Base-by-base conservation (phyloP, 768 basidiomycete genomes). In the Neoboletus brunneissimus region DNA sequence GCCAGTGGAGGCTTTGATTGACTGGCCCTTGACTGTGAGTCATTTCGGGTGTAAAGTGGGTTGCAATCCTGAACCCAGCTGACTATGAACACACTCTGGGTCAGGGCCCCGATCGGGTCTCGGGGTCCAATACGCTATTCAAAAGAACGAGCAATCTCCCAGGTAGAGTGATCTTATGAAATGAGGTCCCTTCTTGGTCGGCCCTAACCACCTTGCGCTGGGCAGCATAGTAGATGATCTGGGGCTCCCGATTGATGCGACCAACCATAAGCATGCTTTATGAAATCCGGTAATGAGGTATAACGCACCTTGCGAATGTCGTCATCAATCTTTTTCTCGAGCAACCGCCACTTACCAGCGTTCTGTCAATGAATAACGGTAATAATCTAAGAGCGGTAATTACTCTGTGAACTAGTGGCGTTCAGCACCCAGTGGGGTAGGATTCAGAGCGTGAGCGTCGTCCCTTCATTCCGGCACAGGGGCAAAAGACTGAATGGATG, bases 401-500 rank as follows among this genome's bases (percentile, higher is more conserved):
- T 59, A 31, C 15, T 68, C 55, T 18, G 55, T 52, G 40, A 68
- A 57, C 27, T 56, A 58, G 25, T 56, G 52, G 34, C 58, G 56
- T 27, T 43, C 40, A 4, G 66, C 60, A 9, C 67, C 70, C n/a
- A 68, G 61, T 2, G 72, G 23, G 34, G 5, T 25, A n/a, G 69
- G 50, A n/a, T n/a, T n/a, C n/a, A n/a, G n/a, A 73, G 62, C 7
- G 64, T 52, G 4, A 73, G 51, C 18, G 70, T 52, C 9, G 70
- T 67, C 2, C 67, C 70, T 62, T 69, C 63, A 38, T 31, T 20
- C 22, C 42, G 20, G 18, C 47, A 35, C 31, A 20, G 13, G 13
- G 20, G 20, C 5, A 22, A 32, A 13, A 43, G 42, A 20, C 13
- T 32, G 37, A 51, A 51, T 5, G 45, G 27, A 5, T 32, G 25